phyloP scores from a whole-genome alignment of 2,329 filamentous ascomycete genomes.

The Talaromyces marneffei region DNA sequence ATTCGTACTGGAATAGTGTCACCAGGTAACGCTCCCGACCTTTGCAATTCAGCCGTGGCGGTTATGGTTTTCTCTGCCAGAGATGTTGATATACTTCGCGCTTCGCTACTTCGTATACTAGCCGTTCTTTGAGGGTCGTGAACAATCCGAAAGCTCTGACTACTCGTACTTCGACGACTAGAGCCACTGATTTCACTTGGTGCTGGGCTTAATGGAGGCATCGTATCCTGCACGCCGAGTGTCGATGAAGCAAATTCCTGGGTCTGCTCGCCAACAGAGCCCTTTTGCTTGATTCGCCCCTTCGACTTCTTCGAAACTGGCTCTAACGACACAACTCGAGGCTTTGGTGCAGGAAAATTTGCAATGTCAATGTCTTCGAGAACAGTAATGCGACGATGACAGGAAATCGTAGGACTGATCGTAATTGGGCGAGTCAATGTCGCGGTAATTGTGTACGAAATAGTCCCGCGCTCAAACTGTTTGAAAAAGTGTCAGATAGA shows the following conservation, averaged over 20 bases:
- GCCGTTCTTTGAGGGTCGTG: slow-evolving; percentile 36
- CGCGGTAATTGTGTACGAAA: slow-evolving; percentile 84
- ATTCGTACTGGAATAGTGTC: slow-evolving; percentile 77
- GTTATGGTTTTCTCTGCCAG: slow-evolving; percentile 74
- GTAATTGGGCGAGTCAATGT: slow-evolving; percentile 84
- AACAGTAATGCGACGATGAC: slow-evolving; percentile 73
- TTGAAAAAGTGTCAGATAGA: slow-evolving; percentile 12
- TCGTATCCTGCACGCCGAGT: slow-evolving; percentile 28
- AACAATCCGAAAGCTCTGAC: slow-evolving; percentile 51
- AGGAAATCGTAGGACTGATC: slow-evolving; percentile 72
- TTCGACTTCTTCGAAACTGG: slow-evolving; percentile 68
- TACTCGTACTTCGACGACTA: slow-evolving; percentile 63
- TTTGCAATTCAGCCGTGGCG: slow-evolving; percentile 74
- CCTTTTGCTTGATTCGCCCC: slow-evolving; percentile 50
- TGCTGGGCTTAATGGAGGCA: slow-evolving; percentile 42
- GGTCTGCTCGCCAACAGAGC: slow-evolving; percentile 34
- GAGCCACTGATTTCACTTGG: slow-evolving; percentile 66
- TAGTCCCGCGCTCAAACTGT: slow-evolving; percentile 95
- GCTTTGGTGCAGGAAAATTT: slow-evolving; percentile 64
- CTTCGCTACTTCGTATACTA: slow-evolving; percentile 43
- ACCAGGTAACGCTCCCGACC: slow-evolving; percentile 77
- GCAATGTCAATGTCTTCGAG: slow-evolving; percentile 82
- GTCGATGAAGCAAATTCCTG: slow-evolving; percentile 42
- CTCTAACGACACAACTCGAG: slow-evolving; percentile 79
- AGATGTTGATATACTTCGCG: slow-evolving; percentile 46